Percentiles rank a stretch among this genome's conserved stretches.
These are phyloP conservation scores for Rachicladosporium sp. DNA, from an alignment of 2,329 filamentous ascomycete species.

Conservation along the genomic window DNA sequence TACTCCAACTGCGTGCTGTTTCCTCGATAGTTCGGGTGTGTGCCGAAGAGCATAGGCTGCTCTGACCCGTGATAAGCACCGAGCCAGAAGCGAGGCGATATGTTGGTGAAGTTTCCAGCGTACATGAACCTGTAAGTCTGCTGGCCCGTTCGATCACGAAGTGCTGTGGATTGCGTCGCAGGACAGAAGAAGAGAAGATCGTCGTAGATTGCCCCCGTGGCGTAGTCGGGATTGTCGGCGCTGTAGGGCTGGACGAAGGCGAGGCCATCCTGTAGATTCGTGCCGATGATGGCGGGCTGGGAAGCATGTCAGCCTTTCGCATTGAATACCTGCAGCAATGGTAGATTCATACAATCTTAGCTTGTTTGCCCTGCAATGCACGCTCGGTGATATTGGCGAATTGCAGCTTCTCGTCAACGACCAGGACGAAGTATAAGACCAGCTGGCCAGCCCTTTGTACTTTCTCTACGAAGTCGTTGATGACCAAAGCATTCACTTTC, in stretches of 20 bases:
- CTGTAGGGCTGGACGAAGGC: constrained; percentile 5
- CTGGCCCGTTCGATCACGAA: constrained; percentile 4
- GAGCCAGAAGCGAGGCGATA: constrained; percentile 8
- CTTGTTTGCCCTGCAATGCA: constrained; percentile 5
- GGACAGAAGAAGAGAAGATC: constrained; percentile 17
- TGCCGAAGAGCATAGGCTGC: constrained; percentile 15
- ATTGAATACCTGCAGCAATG: too few species aligned
- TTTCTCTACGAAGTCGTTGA: constrained; percentile 23
- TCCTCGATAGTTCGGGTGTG: constrained; percentile 9
- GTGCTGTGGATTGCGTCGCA: constrained; percentile 9
- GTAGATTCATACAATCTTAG: constrained; percentile 5
- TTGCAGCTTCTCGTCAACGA: constrained; percentile 2
- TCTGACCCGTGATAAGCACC: constrained; percentile 26
- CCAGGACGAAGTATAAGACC: constrained; percentile 6
- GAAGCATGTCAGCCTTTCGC: background rate
- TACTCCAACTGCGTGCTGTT: constrained; percentile 10
- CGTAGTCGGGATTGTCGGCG: constrained; percentile 7
- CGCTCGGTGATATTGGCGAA: constrained; percentile 4
- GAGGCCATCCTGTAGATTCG: constrained; percentile 16
- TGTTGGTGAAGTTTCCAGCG: constrained; percentile 19
- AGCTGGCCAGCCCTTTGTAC: constrained; percentile 17
- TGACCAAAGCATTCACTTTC: constrained; percentile 16
- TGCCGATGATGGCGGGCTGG: constrained; percentile 15
- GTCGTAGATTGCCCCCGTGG: constrained; percentile 5
- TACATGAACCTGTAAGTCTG: constrained; percentile 20